Evolutionary conservation across 306 rosid genomes (phyloP).

Genomic region (Prunus davidiana): DNA sequence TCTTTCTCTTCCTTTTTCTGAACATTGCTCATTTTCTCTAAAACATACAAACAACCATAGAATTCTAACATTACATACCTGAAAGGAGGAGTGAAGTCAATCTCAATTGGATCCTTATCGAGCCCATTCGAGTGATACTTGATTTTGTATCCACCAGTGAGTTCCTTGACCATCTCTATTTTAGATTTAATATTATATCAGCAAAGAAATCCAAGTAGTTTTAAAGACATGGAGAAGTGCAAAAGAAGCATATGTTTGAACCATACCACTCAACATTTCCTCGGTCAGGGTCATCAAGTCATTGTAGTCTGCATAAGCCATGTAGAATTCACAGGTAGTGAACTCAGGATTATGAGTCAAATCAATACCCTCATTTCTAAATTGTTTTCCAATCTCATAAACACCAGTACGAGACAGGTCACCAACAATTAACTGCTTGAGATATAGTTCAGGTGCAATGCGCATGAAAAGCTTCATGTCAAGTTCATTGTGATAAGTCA

Average conservation of each 20-base stretch:
- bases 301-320: slow-evolving; percentile 85
- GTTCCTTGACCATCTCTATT: slow-evolving; percentile 80
- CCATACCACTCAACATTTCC: slow-evolving; percentile 81
- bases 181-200: slow-evolving; percentile 14
- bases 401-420: slow-evolving; percentile 71
- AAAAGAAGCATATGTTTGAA: not conserved
- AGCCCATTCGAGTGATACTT: slow-evolving; percentile 67
- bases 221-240: slow-evolving; percentile 1
- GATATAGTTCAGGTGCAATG: slow-evolving; percentile 94
- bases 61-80: no score
- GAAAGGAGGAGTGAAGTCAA: slow-evolving; percentile 47
- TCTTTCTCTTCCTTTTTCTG: no score
- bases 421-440: slow-evolving; percentile 89
- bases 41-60: no score
- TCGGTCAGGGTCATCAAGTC: slow-evolving; percentile 88
- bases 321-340: slow-evolving; percentile 93
- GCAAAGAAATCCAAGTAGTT: slow-evolving; percentile 6
- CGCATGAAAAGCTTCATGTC: slow-evolving; percentile 85
- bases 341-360: slow-evolving; percentile 95
- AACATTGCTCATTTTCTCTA: no score
- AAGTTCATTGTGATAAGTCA: slow-evolving; percentile 86
- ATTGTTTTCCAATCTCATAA: slow-evolving; percentile 97
- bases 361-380: slow-evolving; percentile 97
- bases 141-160: slow-evolving; percentile 75
- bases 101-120: slow-evolving; percentile 23